Percentiles rank a stretch among this genome's conserved stretches.
Evolutionary conservation across 1,139 yeast genomes (phyloP).

Genomic region (Suhomyces kunorum): DNA sequence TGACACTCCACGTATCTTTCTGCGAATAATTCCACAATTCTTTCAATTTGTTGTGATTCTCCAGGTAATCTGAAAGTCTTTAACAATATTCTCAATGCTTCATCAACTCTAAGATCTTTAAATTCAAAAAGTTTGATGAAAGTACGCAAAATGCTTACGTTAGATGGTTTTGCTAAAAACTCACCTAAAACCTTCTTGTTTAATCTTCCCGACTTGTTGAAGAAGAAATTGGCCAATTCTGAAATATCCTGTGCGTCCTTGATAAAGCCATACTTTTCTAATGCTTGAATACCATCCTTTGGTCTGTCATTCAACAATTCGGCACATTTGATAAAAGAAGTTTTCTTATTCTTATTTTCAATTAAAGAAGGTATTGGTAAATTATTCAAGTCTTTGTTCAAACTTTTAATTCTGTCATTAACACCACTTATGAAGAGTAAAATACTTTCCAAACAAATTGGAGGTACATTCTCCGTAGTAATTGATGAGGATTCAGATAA

Average conservation of each 20-base stretch:
- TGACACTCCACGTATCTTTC: conserved; percentile 72
- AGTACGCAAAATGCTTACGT: conserved; percentile 56
- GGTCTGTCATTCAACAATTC: conserved; percentile 77
- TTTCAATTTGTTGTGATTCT: conserved; percentile 93
- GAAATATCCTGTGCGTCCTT: conserved; percentile 50
- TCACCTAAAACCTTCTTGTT: conserved; percentile 90
- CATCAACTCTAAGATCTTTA: conserved; percentile 79
- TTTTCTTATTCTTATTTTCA: conserved; percentile 58
- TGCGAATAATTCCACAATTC: conserved; percentile 86
- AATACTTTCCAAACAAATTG: conserved; percentile 87
- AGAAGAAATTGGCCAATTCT: conserved; percentile 76
- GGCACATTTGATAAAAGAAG: conserved; percentile 73
- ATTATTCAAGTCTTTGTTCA: conserved; percentile 20
- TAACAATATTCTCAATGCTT: conserved; percentile 80
- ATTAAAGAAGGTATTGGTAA: conserved; percentile 33
- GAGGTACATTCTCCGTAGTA: conserved; percentile 89
- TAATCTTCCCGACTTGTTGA: conserved; percentile 74
- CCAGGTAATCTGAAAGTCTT: conserved; percentile 93
- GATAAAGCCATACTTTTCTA: conserved; percentile 67
- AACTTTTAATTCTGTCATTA: conserved; percentile 52
- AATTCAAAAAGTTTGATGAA: conserved; percentile 79
- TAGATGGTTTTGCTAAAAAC: conserved; percentile 74
- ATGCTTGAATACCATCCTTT: conserved; percentile 64
- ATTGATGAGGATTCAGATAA: conserved; percentile 75
- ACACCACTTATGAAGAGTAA: conserved; percentile 70